Percentiles rank a stretch among this genome's conserved stretches.
Evolutionary conservation across 2,329 filamentous ascomycete species (phyloP).

Genomic region (Fusarium armeniacum): DNA sequence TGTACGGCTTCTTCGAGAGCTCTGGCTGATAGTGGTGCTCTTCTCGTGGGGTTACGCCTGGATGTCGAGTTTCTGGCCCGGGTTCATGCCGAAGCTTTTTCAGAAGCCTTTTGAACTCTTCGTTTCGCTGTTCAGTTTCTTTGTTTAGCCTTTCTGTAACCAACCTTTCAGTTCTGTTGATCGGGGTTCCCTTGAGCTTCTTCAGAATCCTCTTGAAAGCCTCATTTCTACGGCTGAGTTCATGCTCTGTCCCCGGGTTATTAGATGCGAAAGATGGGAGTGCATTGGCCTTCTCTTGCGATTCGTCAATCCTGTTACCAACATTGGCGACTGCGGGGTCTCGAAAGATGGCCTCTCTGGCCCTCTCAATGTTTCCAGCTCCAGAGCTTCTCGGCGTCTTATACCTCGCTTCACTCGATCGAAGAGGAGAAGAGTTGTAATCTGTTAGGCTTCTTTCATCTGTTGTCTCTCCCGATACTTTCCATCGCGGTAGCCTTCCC

Average conservation of each 20-base stretch:
- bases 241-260: neutral
- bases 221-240: slow-evolving; percentile 27
- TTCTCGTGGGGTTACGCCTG: slow-evolving; percentile 6
- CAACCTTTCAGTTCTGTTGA: neutral
- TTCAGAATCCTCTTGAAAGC: slow-evolving; percentile 50
- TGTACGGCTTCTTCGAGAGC: neutral
- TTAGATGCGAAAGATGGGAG: neutral
- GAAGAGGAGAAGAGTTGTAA: neutral
- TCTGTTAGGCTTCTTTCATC: slow-evolving; percentile 20
- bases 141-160: neutral
- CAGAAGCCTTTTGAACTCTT: slow-evolving; percentile 50
- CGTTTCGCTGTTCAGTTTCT: slow-evolving; percentile 27
- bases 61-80: neutral
- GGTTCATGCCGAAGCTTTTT: slow-evolving; percentile 45
- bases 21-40: neutral
- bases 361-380: slow-evolving; percentile 5
- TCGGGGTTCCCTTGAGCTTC: slow-evolving; percentile 41
- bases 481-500: neutral
- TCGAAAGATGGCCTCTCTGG: slow-evolving; percentile 35
- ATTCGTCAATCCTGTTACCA: slow-evolving; percentile 2
- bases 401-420: neutral
- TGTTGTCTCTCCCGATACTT: slow-evolving; percentile 9
- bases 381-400: neutral
- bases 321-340: slow-evolving; percentile 39
- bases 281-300: neutral